phyloP scores from a whole-genome alignment of 768 basidiomycete species.

The Pholiota molesta region DNA sequence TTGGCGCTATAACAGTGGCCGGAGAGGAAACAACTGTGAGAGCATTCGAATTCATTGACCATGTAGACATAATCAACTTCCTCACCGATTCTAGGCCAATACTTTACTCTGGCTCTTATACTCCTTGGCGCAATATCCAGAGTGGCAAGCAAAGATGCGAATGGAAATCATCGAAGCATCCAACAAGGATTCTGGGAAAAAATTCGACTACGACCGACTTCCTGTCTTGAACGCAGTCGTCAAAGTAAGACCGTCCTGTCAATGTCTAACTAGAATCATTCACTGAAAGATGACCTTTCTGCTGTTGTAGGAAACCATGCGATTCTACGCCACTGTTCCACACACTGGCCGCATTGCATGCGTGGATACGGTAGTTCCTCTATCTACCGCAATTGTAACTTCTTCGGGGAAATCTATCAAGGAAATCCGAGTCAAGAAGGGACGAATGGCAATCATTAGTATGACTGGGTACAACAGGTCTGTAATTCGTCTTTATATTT shows the following conservation, averaged over 20 bases:
- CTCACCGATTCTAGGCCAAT: neutral
- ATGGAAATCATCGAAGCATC: neutral
- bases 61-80: neutral
- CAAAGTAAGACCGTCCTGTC: neutral
- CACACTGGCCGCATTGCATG: neutral
- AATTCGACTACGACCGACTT: neutral
- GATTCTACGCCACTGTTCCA: neutral
- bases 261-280: neutral
- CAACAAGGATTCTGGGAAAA: neutral
- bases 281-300: neutral
- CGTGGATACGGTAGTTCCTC: neutral
- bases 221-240: slow-evolving; percentile 3
- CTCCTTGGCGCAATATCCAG: neutral
- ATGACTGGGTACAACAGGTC: slow-evolving; percentile 3
- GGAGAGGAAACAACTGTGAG: slow-evolving; percentile 4
- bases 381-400: neutral
- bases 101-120: slow-evolving; percentile 1
- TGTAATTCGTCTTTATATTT: neutral
- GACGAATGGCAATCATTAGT: neutral
- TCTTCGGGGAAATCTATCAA: neutral
- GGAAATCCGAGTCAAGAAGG: neutral
- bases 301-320: neutral
- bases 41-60: neutral
- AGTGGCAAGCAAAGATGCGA: slow-evolving; percentile 2
- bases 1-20: neutral